phyloP scores from a whole-genome alignment of 179 eudicot genomes.

The Drosera spatulata region DNA sequence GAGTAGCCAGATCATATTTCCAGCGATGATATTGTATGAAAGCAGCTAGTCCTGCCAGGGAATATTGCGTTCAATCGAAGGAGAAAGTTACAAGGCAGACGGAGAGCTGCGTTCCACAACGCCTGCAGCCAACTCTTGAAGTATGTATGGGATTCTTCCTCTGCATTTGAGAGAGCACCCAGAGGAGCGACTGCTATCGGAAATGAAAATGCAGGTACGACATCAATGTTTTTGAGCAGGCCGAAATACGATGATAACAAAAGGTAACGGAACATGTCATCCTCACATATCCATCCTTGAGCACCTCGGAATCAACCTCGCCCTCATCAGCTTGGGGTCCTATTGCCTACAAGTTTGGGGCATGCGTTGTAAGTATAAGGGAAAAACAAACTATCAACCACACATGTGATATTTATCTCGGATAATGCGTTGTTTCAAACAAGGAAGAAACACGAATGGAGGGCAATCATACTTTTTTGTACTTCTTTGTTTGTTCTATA shows the following conservation, averaged over 20 bases:
- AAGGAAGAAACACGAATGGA: too few relatives aligned
- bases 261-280: background rate
- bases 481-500: too few relatives aligned
- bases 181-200: conserved; percentile 87
- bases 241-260: background rate
- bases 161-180: conserved; percentile 57
- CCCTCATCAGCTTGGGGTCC: conserved; percentile 37
- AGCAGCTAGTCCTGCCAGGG: too few relatives aligned
- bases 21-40: too few relatives aligned
- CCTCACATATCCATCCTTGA: conserved; percentile 66
- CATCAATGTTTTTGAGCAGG: background rate
- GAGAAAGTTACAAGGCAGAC: conserved; percentile 32
- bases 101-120: conserved; percentile 24
- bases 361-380: background rate
- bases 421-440: background rate
- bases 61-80: too few relatives aligned
- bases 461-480: too few relatives aligned
- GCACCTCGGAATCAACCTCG: conserved; percentile 42
- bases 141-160: conserved; percentile 38
- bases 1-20: too few relatives aligned
- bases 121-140: conserved; percentile 49
- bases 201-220: conserved; percentile 11
- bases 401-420: background rate
- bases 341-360: conserved; percentile 18
- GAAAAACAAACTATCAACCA: background rate